Percentiles rank a stretch among this genome's conserved stretches.
These are phyloP conservation scores for Suhomyces maxii DNA, from an alignment of 1,139 yeast genomes.

Conservation along the genomic window DNA sequence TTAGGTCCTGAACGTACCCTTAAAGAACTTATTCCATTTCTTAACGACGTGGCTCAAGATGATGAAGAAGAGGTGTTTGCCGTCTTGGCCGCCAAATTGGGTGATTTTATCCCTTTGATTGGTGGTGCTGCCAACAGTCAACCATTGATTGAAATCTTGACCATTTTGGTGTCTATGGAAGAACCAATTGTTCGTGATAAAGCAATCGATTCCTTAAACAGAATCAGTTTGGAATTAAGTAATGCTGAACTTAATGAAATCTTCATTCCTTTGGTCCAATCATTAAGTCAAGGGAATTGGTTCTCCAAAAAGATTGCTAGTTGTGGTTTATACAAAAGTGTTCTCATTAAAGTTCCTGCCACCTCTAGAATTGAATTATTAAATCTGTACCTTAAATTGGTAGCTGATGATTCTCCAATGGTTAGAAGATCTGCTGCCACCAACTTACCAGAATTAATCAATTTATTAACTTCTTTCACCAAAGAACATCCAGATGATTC, in stretches of 20 bases:
- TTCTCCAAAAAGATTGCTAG: constrained; percentile 91
- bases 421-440: constrained; percentile 94
- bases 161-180: constrained; percentile 87
- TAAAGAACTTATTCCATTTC: constrained; percentile 83
- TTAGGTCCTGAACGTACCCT: constrained; percentile 93
- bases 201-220: constrained; percentile 84
- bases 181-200: constrained; percentile 97
- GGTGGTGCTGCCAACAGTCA: constrained; percentile 85
- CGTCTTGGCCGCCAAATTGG: constrained; percentile 87
- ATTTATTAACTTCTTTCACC: constrained; percentile 48
- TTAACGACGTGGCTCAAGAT: constrained; percentile 83
- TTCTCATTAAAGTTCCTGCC: constrained; percentile 60
- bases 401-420: constrained; percentile 96
- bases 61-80: constrained; percentile 98
- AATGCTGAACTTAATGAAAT: constrained; percentile 64
- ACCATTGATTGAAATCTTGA: constrained; percentile 79
- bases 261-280: constrained; percentile 74
- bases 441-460: constrained; percentile 71
- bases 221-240: constrained; percentile 65
- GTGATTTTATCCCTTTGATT: constrained; percentile 77
- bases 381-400: constrained; percentile 64
- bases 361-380: constrained; percentile 61
- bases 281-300: constrained; percentile 89
- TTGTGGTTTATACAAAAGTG: constrained; percentile 80
- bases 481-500: constrained; percentile 22